phyloP scores from a whole-genome alignment of 805 yeast genomes.

The Pichia paraexigua region DNA sequence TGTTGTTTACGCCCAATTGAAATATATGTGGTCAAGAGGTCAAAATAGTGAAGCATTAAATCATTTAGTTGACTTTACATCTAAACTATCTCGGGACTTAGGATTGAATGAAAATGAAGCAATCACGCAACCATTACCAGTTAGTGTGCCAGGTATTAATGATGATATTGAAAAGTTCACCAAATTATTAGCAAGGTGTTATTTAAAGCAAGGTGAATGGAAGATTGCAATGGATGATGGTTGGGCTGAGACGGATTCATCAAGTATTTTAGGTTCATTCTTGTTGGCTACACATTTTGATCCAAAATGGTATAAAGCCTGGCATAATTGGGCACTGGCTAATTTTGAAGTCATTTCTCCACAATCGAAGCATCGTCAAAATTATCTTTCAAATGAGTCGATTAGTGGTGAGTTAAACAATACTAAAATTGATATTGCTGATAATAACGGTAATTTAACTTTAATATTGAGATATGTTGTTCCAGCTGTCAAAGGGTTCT shows the following conservation, averaged over 20 bases:
- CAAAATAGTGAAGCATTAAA: slow-evolving; percentile 78
- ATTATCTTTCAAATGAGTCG: slow-evolving; percentile 6
- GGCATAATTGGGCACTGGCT: slow-evolving; percentile 99
- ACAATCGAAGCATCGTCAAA: slow-evolving; percentile 22
- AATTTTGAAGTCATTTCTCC: slow-evolving; percentile 90
- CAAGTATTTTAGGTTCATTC: slow-evolving; percentile 85
- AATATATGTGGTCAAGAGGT: slow-evolving; percentile 95
- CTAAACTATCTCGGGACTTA: slow-evolving; percentile 80
- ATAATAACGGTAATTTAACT: slow-evolving; percentile 35
- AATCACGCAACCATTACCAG: slow-evolving; percentile 78
- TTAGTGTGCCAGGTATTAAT: slow-evolving; percentile 60
- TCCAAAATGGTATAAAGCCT: slow-evolving; percentile 90
- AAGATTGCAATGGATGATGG: slow-evolving; percentile 70
- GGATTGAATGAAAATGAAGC: slow-evolving; percentile 83
- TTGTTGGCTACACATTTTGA: slow-evolving; percentile 93
- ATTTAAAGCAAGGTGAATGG: slow-evolving; percentile 98
- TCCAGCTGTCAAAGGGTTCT: slow-evolving; percentile 94
- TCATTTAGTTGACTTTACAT: slow-evolving; percentile 83
- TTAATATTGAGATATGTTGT: slow-evolving; percentile 80
- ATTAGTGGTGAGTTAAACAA: background rate
- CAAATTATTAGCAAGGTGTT: slow-evolving; percentile 82
- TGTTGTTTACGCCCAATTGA: slow-evolving; percentile 93
- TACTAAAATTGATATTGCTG: background rate
- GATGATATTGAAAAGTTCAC: slow-evolving; percentile 79
- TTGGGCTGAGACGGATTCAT: slow-evolving; percentile 70